Conservation (phyloP, 306 rosid species). For the Cicer chorassanicum region DNA sequence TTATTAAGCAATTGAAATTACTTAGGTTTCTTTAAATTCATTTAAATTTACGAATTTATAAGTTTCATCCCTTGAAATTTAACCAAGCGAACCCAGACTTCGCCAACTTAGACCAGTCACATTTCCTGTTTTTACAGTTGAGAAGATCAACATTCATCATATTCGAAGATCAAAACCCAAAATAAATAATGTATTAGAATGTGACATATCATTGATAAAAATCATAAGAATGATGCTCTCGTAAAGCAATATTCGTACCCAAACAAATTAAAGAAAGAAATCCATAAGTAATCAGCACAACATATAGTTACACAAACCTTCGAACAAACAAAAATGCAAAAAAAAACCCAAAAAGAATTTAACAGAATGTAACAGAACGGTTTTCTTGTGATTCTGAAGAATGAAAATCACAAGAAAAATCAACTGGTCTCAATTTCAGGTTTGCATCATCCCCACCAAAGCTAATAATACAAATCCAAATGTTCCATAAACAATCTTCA, state of each 20-base stretch:
- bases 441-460: constrained; percentile 5
- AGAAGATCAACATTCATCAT: no score
- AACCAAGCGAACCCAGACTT: no score
- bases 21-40: no score
- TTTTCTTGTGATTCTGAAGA: background rate
- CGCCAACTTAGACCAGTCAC: no score
- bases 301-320: constrained; percentile 5
- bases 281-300: background rate
- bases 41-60: no score
- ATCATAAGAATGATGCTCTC: no score
- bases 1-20: no score
- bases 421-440: background rate
- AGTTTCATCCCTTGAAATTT: no score
- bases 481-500: constrained; percentile 33
- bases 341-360: background rate
- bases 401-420: background rate
- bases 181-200: no score
- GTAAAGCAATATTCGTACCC: background rate
- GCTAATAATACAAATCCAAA: constrained; percentile 41
- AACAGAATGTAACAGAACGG: background rate
- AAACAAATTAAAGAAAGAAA: background rate
- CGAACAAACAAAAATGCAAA: background rate
- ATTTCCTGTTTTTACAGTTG: no score
- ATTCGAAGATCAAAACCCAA: no score
- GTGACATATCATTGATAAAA: no score